Evolutionary conservation across 176 grass and related monocot genomes (phyloP).

Genomic region (Stipa capillata): DNA sequence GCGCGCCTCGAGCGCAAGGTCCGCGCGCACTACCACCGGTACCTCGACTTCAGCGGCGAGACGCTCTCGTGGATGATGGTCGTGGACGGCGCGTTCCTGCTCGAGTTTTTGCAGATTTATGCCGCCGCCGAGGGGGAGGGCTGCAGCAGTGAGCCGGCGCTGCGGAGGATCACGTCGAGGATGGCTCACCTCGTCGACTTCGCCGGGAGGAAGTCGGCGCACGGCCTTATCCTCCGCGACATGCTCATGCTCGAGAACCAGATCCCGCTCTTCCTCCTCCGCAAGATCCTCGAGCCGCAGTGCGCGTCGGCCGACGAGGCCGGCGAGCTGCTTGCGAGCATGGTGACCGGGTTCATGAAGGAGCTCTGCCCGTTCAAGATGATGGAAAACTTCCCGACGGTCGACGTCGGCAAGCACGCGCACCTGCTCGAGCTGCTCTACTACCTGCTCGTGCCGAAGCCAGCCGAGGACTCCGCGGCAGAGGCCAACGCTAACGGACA

Average conservation of each 20-base stretch:
- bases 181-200: slow-evolving; percentile 80
- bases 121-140: neutral
- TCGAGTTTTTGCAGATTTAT: slow-evolving; percentile 79
- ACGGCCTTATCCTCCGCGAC: slow-evolving; percentile 56
- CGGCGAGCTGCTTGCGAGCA: slow-evolving; percentile 26
- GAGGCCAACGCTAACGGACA: neutral
- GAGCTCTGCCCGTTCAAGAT: slow-evolving; percentile 80
- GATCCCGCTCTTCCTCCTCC: slow-evolving; percentile 63
- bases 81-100: slow-evolving; percentile 76
- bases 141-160: slow-evolving; percentile 7
- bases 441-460: slow-evolving; percentile 48
- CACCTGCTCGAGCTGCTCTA: slow-evolving; percentile 82
- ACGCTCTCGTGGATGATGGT: slow-evolving; percentile 92
- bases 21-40: slow-evolving; percentile 73
- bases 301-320: slow-evolving; percentile 28
- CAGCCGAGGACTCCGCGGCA: neutral
- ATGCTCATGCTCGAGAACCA: slow-evolving; percentile 94
- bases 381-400: slow-evolving; percentile 40
- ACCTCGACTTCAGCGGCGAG: slow-evolving; percentile 75
- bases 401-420: slow-evolving; percentile 41
- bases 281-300: slow-evolving; percentile 55
- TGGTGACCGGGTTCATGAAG: slow-evolving; percentile 58
- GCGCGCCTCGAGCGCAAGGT: slow-evolving; percentile 47
- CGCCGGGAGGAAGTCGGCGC: slow-evolving; percentile 58
- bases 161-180: slow-evolving; percentile 46